A percentile compares a stretch with the other conserved stretches of the same genome.
These are phyloP conservation scores for Fusarium pilosicola DNA, from an alignment of 2,329 filamentous ascomycete genomes.

Conservation along the genomic window DNA sequence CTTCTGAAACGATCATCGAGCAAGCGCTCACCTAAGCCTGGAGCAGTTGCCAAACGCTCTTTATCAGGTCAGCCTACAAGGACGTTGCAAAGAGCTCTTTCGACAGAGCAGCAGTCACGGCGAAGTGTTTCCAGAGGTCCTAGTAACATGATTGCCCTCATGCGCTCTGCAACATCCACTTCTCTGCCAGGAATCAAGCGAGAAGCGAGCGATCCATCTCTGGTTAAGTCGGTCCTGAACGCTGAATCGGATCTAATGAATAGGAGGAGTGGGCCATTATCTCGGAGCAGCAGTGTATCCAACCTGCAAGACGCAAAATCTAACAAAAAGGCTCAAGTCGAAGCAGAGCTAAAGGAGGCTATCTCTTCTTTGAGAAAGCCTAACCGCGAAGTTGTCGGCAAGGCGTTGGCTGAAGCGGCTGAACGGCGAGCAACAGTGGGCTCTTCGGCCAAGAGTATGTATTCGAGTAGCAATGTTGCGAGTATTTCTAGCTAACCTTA, in stretches of 20 bases:
- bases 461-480: not conserved
- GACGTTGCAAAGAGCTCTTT: constrained; percentile 71
- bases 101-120: constrained; percentile 64
- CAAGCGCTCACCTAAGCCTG: constrained; percentile 61
- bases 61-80: constrained; percentile 54
- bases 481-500: constrained; percentile 44
- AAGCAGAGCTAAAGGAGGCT: constrained; percentile 77
- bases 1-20: constrained; percentile 54
- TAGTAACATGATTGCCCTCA: constrained; percentile 68
- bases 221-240: constrained; percentile 60
- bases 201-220: constrained; percentile 70
- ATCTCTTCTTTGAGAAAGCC: constrained; percentile 80
- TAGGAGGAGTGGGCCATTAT: constrained; percentile 55
- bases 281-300: constrained; percentile 58
- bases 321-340: constrained; percentile 72
- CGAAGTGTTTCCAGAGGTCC: constrained; percentile 67
- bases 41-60: constrained; percentile 61
- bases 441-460: constrained; percentile 61
- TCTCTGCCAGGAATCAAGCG: constrained; percentile 71
- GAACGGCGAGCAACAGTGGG: constrained; percentile 67
- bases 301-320: constrained; percentile 66
- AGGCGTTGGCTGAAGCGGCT: constrained; percentile 72
- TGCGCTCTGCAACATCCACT: constrained; percentile 74
- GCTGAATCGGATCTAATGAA: constrained; percentile 49
- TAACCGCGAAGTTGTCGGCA: constrained; percentile 75